Percentiles rank a stretch among this genome's conserved stretches.
Evolutionary conservation across 2,329 filamentous ascomycete genomes (phyloP).

Genomic region (Hortaea sp.): DNA sequence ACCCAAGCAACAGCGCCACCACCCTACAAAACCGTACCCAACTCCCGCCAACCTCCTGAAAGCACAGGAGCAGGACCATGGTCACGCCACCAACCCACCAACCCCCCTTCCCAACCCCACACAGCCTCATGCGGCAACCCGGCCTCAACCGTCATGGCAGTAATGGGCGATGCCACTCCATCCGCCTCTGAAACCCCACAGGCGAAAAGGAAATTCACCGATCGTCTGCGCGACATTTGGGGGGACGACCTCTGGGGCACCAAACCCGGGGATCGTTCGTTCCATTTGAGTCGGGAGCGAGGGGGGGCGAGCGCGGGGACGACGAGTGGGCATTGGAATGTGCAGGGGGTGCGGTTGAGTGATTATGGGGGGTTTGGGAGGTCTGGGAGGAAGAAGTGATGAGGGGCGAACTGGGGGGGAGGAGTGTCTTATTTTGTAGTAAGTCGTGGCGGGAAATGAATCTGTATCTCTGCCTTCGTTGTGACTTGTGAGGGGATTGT

Average conservation of each 20-base stretch:
- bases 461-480: no score
- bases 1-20: no score
- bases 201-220: neutral
- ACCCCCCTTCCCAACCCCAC: neutral
- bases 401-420: no score
- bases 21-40: no score
- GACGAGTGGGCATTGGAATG: neutral
- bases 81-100: no score
- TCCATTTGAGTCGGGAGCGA: no score
- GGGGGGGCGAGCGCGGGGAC: neutral
- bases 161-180: neutral
- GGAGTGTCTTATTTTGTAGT: no score
- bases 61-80: no score
- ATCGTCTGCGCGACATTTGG: neutral
- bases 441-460: no score
- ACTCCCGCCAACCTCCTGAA: no score
- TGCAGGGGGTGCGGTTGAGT: neutral
- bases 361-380: neutral
- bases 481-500: no score
- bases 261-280: neutral
- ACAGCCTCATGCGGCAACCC: neutral
- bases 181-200: neutral
- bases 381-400: neutral
- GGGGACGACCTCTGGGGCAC: neutral
- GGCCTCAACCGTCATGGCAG: slow-evolving; percentile 1